Percentiles rank a stretch among this genome's conserved stretches.
These are phyloP conservation scores for Neurospora sp. DNA, from an alignment of 495 filamentous ascomycete species.

Conservation along the genomic window DNA sequence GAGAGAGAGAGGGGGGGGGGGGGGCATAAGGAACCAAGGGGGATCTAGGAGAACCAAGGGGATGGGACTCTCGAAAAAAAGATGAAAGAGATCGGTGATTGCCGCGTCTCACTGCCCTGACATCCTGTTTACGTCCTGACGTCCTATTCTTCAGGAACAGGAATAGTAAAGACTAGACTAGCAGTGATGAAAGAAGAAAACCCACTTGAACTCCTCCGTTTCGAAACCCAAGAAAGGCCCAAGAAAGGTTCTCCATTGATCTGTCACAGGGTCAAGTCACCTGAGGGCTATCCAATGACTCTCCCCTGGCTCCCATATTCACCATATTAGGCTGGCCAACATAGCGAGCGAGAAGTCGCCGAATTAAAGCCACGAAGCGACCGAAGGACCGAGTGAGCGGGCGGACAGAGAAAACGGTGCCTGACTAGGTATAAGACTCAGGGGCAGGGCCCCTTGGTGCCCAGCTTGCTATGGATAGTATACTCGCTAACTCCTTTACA, in stretches of 20 bases:
- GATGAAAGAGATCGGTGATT: neutral
- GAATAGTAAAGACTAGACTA: neutral
- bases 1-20: no score
- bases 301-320: neutral
- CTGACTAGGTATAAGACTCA: neutral
- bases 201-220: neutral
- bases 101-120: neutral
- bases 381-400: neutral
- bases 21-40: neutral
- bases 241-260: neutral
- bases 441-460: neutral
- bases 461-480: neutral
- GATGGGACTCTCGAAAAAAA: neutral
- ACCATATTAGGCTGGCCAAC: neutral
- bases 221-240: neutral
- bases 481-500: neutral
- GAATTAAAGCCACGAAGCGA: neutral
- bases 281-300: neutral
- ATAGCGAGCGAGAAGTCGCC: neutral
- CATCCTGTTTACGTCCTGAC: no score
- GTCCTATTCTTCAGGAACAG: neutral
- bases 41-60: neutral
- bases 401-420: neutral
- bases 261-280: neutral
- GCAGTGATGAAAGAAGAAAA: neutral